A percentile compares a stretch with the other conserved stretches of the same genome.
Conservation (phyloP, 2,329 filamentous ascomycete species). For the Elsinoe necatrix region DNA sequence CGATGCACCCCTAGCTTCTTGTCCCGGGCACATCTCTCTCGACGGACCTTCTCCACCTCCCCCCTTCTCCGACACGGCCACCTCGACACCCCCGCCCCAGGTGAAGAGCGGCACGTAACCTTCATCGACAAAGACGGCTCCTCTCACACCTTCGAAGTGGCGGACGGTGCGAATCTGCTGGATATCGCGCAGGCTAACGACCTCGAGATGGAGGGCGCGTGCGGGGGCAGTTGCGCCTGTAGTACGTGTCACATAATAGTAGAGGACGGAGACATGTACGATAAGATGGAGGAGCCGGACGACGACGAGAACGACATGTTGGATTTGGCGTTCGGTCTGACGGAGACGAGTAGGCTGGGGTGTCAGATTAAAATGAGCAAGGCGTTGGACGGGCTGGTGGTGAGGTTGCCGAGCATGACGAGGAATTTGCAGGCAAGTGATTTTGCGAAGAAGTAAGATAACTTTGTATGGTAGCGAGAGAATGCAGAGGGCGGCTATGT, state of each 20-base stretch:
- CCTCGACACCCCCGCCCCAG: slow-evolving; percentile 72
- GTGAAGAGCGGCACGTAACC: slow-evolving; percentile 84
- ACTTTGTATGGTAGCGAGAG: neutral
- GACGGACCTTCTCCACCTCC: slow-evolving; percentile 54
- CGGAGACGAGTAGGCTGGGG: slow-evolving; percentile 73
- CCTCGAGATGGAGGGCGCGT: slow-evolving; percentile 95
- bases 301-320: slow-evolving; percentile 70
- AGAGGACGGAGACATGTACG: slow-evolving; percentile 53
- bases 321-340: slow-evolving; percentile 81
- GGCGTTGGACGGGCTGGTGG: slow-evolving; percentile 76
- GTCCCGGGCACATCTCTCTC: neutral
- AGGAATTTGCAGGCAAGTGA: slow-evolving; percentile 93
- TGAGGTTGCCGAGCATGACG: slow-evolving; percentile 86
- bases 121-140: slow-evolving; percentile 87
- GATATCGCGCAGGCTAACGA: slow-evolving; percentile 94
- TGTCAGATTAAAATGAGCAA: slow-evolving; percentile 90
- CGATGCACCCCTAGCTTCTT: neutral
- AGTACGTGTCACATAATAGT: slow-evolving; percentile 91
- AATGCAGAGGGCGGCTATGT: neutral
- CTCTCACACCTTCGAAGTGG: slow-evolving; percentile 67
- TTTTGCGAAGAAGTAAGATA: slow-evolving; percentile 46
- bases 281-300: slow-evolving; percentile 37
- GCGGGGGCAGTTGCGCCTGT: slow-evolving; percentile 87
- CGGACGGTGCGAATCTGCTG: slow-evolving; percentile 82
- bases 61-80: slow-evolving; percentile 61